Evolutionary conservation across 352 stramenopile species (phyloP).

Genomic region (Phytophthora brassicae): DNA sequence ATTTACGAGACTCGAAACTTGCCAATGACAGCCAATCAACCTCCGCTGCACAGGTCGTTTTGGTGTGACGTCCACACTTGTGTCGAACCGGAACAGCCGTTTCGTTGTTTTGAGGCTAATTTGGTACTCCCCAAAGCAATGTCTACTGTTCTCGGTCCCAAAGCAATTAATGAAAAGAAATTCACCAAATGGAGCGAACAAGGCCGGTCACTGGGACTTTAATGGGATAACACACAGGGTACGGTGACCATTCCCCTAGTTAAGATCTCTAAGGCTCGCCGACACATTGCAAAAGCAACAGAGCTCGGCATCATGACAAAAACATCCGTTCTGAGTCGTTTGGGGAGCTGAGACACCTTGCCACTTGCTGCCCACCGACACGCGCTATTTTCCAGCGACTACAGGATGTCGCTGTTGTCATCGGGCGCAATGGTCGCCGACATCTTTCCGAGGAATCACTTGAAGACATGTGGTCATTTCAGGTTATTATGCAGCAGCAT

Average conservation of each 20-base stretch:
- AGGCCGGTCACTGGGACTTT: neutral
- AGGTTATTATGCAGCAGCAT: neutral
- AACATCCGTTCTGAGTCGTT: neutral
- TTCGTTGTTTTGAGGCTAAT: neutral
- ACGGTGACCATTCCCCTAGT: neutral
- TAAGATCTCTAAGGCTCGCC: neutral
- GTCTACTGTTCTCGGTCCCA: neutral
- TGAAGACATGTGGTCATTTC: neutral
- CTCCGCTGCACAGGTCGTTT: neutral
- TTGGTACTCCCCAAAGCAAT: neutral
- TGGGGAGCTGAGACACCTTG: neutral
- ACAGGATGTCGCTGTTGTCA: neutral
- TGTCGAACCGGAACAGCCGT: neutral
- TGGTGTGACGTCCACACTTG: neutral
- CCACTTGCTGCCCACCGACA: neutral
- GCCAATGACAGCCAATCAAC: neutral
- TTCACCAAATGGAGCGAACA: neutral
- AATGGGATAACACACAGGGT: neutral
- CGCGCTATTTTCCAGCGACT: neutral
- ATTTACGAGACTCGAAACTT: neutral
- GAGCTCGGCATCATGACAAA: neutral
- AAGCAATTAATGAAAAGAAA: neutral
- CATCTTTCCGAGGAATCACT: neutral
- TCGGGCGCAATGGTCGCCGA: neutral
- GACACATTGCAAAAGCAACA: neutral